A percentile compares a stretch with the other conserved stretches of the same genome.
phyloP scores from a whole-genome alignment of 306 rosid genomes.

The Macrotyloma uniflorum region DNA sequence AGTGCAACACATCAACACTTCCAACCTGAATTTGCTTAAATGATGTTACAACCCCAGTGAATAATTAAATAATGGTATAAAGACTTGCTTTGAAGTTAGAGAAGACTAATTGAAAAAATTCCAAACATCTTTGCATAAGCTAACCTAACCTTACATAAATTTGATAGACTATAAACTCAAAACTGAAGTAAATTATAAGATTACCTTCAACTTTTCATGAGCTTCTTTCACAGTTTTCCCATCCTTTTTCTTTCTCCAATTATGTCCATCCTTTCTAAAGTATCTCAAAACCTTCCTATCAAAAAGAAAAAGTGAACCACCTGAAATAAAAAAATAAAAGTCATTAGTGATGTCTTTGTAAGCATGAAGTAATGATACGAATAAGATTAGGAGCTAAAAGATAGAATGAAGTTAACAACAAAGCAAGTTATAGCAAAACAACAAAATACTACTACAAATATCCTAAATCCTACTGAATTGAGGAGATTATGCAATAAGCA shows the following conservation, averaged over 20 bases:
- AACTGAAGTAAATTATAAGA: conserved; percentile 31
- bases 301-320: conserved; percentile 89
- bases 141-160: not conserved
- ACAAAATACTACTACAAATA: conserved; percentile 24
- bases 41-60: conserved; percentile 38
- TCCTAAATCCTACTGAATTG: conserved; percentile 16
- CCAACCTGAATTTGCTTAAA: conserved; percentile 78
- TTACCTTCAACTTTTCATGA: conserved; percentile 92
- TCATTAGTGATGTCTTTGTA: conserved; percentile 16
- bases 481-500: not conserved
- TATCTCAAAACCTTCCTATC: conserved; percentile 91
- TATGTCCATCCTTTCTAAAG: conserved; percentile 93
- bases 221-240: conserved; percentile 95
- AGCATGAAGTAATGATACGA: conserved; percentile 12
- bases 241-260: conserved; percentile 92
- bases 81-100: conserved; percentile 26
- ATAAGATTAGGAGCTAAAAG: not conserved
- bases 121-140: conserved; percentile 8
- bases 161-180: conserved; percentile 19
- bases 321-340: conserved; percentile 48
- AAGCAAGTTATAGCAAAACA: conserved; percentile 22
- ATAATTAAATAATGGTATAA: conserved; percentile 31
- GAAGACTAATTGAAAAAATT: not conserved
- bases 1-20: conserved; percentile 85
- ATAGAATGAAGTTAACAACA: not conserved